phyloP scores from a whole-genome alignment of 1,139 yeast species.

The Kodamaea derodonti region DNA sequence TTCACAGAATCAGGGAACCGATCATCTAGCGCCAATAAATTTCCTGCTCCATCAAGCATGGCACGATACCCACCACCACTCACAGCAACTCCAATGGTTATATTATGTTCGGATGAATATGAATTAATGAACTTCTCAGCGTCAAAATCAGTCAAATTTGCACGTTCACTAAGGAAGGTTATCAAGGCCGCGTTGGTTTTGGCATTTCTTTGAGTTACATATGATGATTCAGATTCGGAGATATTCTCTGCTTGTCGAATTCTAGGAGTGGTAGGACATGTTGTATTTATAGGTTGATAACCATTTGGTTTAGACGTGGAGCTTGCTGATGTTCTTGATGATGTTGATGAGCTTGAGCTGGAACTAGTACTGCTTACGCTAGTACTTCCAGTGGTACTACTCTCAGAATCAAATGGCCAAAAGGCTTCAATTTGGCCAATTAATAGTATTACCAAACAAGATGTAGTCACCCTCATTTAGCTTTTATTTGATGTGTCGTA shows the following conservation, averaged over 20 bases:
- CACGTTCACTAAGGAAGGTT: conserved; percentile 26
- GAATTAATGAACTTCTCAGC: conserved; percentile 26
- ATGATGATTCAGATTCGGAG: conserved; percentile 25
- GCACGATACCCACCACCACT: conserved; percentile 49
- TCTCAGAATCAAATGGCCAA: background rate
- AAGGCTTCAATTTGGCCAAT: background rate
- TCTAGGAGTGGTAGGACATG: conserved; percentile 21
- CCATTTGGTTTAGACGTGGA: conserved; percentile 13
- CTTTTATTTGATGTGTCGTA: too few species aligned
- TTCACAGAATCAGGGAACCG: conserved; percentile 23
- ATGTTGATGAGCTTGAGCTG: background rate
- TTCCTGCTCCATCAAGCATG: conserved; percentile 43
- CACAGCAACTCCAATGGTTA: conserved; percentile 40
- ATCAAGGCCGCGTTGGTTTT: conserved; percentile 30
- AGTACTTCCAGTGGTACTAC: background rate
- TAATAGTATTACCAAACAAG: background rate
- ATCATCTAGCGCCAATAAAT: conserved; percentile 33
- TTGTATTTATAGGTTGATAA: conserved; percentile 25
- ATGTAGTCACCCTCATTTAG: too few species aligned
- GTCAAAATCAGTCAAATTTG: conserved; percentile 33
- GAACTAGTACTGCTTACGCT: background rate
- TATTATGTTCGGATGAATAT: conserved; percentile 26
- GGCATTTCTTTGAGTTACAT: conserved; percentile 25
- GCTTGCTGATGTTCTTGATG: background rate
- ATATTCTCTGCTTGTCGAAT: conserved; percentile 27